Percentiles rank a stretch among this genome's conserved stretches.
Conservation (phyloP, 768 basidiomycete species). For the Suillus luteus region DNA sequence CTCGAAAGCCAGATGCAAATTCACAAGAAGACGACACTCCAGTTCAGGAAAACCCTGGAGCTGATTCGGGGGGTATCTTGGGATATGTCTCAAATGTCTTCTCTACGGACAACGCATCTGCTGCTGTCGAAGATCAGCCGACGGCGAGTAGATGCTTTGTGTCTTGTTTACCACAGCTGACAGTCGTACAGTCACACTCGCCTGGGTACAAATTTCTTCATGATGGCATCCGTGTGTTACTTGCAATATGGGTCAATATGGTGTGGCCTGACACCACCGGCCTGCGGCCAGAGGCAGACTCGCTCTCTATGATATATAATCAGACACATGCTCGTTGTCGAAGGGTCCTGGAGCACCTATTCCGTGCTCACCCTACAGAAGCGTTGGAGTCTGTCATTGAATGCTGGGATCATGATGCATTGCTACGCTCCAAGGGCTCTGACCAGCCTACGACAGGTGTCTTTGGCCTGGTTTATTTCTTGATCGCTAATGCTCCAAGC, state of each 20-base stretch:
- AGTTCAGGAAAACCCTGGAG: too few relatives aligned
- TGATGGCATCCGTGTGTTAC: slow-evolving; percentile 79
- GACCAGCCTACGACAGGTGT: too few relatives aligned
- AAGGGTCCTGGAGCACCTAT: slow-evolving; percentile 50
- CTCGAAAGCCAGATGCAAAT: slow-evolving; percentile 50
- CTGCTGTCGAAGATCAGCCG: slow-evolving; percentile 53
- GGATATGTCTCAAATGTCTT: slow-evolving; percentile 27
- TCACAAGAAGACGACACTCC: too few relatives aligned
- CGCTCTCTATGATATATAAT: slow-evolving; percentile 63
- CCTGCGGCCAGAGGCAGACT: slow-evolving; percentile 64
- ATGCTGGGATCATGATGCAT: too few relatives aligned
- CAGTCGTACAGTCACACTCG: slow-evolving; percentile 52
- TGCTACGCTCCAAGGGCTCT: too few relatives aligned
- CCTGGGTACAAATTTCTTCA: slow-evolving; percentile 76
- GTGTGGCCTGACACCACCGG: slow-evolving; percentile 47
- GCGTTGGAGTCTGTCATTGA: too few relatives aligned
- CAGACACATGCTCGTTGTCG: slow-evolving; percentile 71
- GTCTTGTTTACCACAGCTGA: slow-evolving; percentile 8
- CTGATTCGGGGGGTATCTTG: too few relatives aligned
- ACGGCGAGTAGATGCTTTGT: slow-evolving; percentile 43
- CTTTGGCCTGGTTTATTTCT: too few relatives aligned
- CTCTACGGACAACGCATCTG: slow-evolving; percentile 60
- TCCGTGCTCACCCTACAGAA: slow-evolving; percentile 19
- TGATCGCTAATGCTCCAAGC: too few relatives aligned
- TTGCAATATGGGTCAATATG: slow-evolving; percentile 70